Conservation (phyloP, 257 asterid genomes). For the Mentha longifolia region DNA sequence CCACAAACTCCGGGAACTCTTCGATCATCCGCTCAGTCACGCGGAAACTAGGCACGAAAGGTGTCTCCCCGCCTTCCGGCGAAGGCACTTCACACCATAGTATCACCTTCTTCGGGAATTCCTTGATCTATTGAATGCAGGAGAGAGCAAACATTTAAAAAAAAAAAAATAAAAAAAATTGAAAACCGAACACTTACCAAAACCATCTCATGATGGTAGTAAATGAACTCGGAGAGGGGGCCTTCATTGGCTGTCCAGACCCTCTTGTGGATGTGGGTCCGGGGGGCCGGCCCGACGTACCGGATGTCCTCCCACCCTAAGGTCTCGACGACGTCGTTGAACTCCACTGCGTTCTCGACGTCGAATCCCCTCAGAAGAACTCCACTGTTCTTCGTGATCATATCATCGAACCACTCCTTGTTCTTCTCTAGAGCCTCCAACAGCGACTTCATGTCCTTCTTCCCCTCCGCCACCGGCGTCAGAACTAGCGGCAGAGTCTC, state of each 20-base stretch:
- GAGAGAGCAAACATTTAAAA: no score
- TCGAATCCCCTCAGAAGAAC: slow-evolving; percentile 73
- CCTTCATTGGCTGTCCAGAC: slow-evolving; percentile 92
- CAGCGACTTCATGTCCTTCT: slow-evolving; percentile 41
- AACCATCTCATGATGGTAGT: slow-evolving; percentile 91
- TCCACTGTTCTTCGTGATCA: slow-evolving; percentile 77
- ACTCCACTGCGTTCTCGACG: slow-evolving; percentile 59
- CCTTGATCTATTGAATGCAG: slow-evolving; percentile 46
- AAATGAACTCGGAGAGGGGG: slow-evolving; percentile 77
- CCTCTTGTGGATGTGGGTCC: slow-evolving; percentile 77
- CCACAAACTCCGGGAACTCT: slow-evolving; percentile 76
- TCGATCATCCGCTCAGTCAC: slow-evolving; percentile 71
- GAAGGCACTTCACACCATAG: slow-evolving; percentile 78
- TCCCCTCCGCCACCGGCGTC: slow-evolving; percentile 40
- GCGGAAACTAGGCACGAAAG: slow-evolving; percentile 78
- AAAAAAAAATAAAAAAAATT: no score
- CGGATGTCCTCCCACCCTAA: slow-evolving; percentile 82
- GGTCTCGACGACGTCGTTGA: slow-evolving; percentile 70
- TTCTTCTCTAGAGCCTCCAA: slow-evolving; percentile 45
- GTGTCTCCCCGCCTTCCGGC: slow-evolving; percentile 88
- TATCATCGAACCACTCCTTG: slow-evolving; percentile 78
- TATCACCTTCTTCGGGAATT: slow-evolving; percentile 72
- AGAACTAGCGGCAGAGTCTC: slow-evolving; percentile 79
- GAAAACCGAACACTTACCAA: slow-evolving; percentile 44
- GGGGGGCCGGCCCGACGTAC: slow-evolving; percentile 87